These are phyloP conservation scores for Ocimum tenuiflorum DNA, from an alignment of 257 asterid species.

Conservation along the genomic window DNA sequence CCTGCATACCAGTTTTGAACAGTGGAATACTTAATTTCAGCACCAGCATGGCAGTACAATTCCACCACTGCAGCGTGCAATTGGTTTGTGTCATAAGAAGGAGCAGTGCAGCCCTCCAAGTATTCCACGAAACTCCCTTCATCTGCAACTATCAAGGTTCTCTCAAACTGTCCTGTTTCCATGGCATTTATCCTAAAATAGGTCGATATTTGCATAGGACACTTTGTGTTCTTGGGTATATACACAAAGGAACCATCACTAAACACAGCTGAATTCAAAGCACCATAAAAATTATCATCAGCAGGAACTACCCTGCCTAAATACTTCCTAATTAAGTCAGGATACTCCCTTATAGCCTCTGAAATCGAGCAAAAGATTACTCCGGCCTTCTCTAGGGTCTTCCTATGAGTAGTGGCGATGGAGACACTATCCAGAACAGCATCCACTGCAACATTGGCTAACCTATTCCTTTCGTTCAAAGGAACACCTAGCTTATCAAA, in stretches of 20 bases:
- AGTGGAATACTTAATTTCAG: conserved; percentile 86
- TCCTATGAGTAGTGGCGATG: conserved; percentile 84
- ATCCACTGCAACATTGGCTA: conserved; percentile 95
- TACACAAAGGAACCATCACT: conserved; percentile 98
- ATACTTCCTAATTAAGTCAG: conserved; percentile 67
- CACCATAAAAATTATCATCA: conserved; percentile 79
- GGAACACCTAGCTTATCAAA: conserved; percentile 87
- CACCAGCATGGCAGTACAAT: conserved; percentile 66
- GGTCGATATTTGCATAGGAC: conserved; percentile 95
- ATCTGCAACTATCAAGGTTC: conserved; percentile 86
- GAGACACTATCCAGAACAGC: conserved; percentile 95
- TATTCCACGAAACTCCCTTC: conserved; percentile 93
- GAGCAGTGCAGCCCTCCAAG: conserved; percentile 98
- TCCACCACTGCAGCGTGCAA: conserved; percentile 95
- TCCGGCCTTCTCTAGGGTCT: conserved; percentile 74
- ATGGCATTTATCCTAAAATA: conserved; percentile 89
- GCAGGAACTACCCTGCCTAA: conserved; percentile 82
- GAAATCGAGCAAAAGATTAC: conserved; percentile 94
- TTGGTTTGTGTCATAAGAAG: conserved; percentile 84
- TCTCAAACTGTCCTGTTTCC: conserved; percentile 98
- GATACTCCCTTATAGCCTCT: conserved; percentile 80
- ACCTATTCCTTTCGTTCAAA: conserved; percentile 70
- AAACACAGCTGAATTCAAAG: conserved; percentile 83
- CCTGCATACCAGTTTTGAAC: conserved; percentile 99
- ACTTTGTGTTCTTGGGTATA: conserved; percentile 68